Base-by-base conservation (phyloP, 208 protist genomes). In the Acanthamoeba triangularis region DNA sequence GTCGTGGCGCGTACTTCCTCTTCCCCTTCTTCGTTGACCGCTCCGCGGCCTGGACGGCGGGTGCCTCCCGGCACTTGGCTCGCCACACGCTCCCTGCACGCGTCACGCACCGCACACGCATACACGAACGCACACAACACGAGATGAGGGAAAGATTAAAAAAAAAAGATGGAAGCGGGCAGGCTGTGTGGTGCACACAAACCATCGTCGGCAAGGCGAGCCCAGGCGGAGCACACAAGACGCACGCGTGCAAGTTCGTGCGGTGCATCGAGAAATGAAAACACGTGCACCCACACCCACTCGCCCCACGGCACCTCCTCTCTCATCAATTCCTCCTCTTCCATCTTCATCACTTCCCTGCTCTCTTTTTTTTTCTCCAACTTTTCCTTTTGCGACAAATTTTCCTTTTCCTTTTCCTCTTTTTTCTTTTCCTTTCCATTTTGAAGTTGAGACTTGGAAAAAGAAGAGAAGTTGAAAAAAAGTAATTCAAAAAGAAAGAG, bases 271-370 rank as follows among this genome's bases (percentile, higher is more conserved):
- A 82, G 37, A 23, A 82, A 82, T 35, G 16, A 7, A 16, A 82
- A 82, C 37, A 82, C 74, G 41, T n/a, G 74, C n/a, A 82, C 74
- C 74, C 74, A 82, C 74, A 82, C 35, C 74, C 74, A 82, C 37
- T 82, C 74, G 6, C 37, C 74, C 74, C 63, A 72, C n/a, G 6
- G 30, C 74, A 25, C 16, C 80, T 88, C 80, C 23, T 63, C 35
- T 41, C 37, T 41, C 37, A 41, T 41, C 37, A 54, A 54, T 20
- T 54, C 49, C 13, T 54, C 13, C 49, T 54, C 49, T 54, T 54
- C 49, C 1, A 0, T 54, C 49, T 82, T n/a, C n/a, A n/a, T n/a
- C n/a, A n/a, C n/a, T n/a, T 7, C 2, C 72, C n/a, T 37, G 20
- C 18, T 1, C 37, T 82, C 37, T 3, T 5, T 82, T 41, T 41